Evolutionary conservation across 495 filamentous ascomycete species (phyloP).

Genomic region (Halenospora varia): DNA sequence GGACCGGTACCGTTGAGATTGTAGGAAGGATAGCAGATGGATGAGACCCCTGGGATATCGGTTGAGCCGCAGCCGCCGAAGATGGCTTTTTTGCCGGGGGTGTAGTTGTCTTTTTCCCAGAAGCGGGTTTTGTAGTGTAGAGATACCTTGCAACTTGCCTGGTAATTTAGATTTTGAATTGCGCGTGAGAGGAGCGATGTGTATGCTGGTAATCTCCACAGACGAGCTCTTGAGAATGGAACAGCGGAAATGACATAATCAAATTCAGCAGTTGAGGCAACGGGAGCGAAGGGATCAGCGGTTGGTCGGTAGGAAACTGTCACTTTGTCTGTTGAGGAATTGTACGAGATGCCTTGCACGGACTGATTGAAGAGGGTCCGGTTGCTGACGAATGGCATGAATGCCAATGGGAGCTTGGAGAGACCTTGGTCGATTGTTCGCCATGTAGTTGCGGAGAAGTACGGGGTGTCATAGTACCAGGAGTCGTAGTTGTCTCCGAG

Average conservation of each 20-base stretch:
- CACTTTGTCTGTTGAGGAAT: constrained; percentile 38
- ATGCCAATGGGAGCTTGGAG: constrained; percentile 55
- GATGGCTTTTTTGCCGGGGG: constrained; percentile 40
- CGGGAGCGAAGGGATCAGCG: background rate
- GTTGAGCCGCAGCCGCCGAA: constrained; percentile 55
- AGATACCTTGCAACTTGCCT: constrained; percentile 58
- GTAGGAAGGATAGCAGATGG: constrained; percentile 62
- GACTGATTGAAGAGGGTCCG: constrained; percentile 50
- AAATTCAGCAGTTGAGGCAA: constrained; percentile 30
- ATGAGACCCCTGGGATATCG: constrained; percentile 55
- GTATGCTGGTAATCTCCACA: constrained; percentile 45
- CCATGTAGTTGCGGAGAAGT: constrained; percentile 58
- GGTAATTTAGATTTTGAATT: constrained; percentile 56
- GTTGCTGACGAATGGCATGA: constrained; percentile 53
- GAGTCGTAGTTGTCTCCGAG: constrained; percentile 8
- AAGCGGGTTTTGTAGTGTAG: constrained; percentile 61
- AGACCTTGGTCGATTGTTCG: constrained; percentile 61
- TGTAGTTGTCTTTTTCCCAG: constrained; percentile 59
- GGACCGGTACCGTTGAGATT: constrained; percentile 58
- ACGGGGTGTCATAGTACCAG: constrained; percentile 46
- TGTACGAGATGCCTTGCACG: constrained; percentile 42
- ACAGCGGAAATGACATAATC: constrained; percentile 63
- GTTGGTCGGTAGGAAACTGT: constrained; percentile 39
- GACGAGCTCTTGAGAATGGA: constrained; percentile 55
- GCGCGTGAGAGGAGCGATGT: constrained; percentile 47